phyloP scores from a whole-genome alignment of 768 basidiomycete genomes.

The Suillus bovinus region DNA sequence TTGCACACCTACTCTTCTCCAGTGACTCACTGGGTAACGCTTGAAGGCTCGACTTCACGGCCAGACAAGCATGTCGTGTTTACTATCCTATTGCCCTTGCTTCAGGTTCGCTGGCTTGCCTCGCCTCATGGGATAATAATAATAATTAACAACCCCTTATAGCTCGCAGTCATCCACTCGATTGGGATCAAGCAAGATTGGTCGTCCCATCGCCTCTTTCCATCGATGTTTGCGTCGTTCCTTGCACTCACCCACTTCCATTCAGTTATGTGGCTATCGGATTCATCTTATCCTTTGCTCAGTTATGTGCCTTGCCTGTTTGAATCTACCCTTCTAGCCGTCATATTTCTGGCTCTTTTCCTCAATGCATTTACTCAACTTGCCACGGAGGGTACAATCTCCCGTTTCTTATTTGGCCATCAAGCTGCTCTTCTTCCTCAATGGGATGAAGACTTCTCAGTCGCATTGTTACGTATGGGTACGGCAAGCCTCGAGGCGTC shows the following conservation, averaged over 20 bases:
- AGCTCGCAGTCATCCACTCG: constrained; percentile 66
- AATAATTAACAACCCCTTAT: constrained; percentile 7
- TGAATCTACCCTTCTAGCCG: constrained; percentile 59
- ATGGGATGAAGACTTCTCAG: constrained; percentile 72
- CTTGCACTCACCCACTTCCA: constrained; percentile 70
- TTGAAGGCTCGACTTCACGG: constrained; percentile 50
- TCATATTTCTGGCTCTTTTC: constrained; percentile 57
- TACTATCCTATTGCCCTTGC: constrained; percentile 68
- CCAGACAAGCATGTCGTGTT: constrained; percentile 76
- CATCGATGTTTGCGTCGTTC: constrained; percentile 62
- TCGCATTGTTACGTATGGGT: constrained; percentile 69
- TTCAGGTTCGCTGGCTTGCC: constrained; percentile 51
- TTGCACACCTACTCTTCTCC: constrained; percentile 74
- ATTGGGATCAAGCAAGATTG: constrained; percentile 64
- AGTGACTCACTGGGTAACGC: constrained; percentile 48
- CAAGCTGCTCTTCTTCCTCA: constrained; percentile 45
- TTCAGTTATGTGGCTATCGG: constrained; percentile 50
- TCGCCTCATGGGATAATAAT: neutral
- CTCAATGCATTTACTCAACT: constrained; percentile 70
- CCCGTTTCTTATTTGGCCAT: constrained; percentile 58
- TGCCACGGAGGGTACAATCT: constrained; percentile 57
- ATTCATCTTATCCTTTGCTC: constrained; percentile 61
- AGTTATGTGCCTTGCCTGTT: constrained; percentile 76
- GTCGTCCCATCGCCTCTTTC: constrained; percentile 68
- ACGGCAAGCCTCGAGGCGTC: constrained; percentile 78